Evolutionary conservation across 192 early-diverging fungal species (phyloP).

Genomic region (Coemansia erecta): DNA sequence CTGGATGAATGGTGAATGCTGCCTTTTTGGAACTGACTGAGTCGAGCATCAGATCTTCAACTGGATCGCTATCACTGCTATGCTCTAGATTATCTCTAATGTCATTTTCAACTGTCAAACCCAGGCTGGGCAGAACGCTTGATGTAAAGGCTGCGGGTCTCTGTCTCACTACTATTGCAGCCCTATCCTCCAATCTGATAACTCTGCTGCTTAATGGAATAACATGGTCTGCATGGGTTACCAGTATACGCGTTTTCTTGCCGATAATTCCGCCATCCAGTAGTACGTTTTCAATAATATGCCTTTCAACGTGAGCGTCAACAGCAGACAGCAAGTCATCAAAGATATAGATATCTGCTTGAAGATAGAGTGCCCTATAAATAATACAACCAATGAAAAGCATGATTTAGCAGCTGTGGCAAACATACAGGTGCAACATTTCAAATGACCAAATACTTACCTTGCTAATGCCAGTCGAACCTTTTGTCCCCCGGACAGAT

Average conservation of each 20-base stretch:
- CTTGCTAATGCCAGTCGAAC: conserved; percentile 51
- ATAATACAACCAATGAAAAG: background rate
- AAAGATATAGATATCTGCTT: conserved; percentile 77
- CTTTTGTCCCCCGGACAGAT: conserved; percentile 85
- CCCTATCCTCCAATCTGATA: background rate
- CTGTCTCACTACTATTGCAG: conserved; percentile 56
- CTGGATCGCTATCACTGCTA: no score
- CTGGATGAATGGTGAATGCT: background rate
- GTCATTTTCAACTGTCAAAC: no score
- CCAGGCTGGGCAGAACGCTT: no score
- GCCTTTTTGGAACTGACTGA: conserved; percentile 25
- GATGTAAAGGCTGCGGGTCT: no score
- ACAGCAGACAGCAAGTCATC: conserved; percentile 55
- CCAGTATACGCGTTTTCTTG: conserved; percentile 60
- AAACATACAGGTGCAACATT: background rate
- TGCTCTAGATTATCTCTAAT: no score
- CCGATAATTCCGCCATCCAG: conserved; percentile 21
- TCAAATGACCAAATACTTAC: background rate
- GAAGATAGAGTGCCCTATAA: conserved; percentile 73
- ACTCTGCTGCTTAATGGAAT: conserved; percentile 24
- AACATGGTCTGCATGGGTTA: conserved; percentile 76
- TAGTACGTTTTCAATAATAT: conserved; percentile 82
- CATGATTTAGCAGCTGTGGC: background rate
- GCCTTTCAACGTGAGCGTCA: conserved; percentile 67
- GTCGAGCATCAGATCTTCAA: conserved; percentile 37